These are phyloP conservation scores for Graphilbum ipis-grandicollis DNA, from an alignment of 2,329 filamentous ascomycete species.

Conservation along the genomic window DNA sequence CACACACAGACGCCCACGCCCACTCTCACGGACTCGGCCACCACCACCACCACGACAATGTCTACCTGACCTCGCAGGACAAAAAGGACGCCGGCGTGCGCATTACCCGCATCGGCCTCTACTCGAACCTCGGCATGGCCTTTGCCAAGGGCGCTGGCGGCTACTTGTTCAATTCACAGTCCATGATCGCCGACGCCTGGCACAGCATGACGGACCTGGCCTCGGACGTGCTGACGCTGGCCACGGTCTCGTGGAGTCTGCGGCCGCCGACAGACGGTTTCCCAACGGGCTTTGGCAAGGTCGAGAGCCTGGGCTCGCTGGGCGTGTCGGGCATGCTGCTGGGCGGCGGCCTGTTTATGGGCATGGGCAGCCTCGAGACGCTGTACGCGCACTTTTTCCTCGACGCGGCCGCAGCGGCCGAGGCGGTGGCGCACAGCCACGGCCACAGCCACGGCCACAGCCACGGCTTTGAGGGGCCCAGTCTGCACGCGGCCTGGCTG, in stretches of 20 bases:
- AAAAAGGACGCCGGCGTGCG: slow-evolving; percentile 86
- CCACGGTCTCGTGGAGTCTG: slow-evolving; percentile 85
- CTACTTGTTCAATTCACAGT: slow-evolving; percentile 87
- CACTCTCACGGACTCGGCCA: slow-evolving; percentile 38
- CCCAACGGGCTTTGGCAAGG: slow-evolving; percentile 85
- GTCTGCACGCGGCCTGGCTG: slow-evolving; percentile 88
- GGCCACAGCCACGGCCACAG: slow-evolving; percentile 43
- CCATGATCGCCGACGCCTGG: slow-evolving; percentile 83
- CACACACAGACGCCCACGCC: slow-evolving; percentile 31
- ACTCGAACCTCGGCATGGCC: slow-evolving; percentile 87
- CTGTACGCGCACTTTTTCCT: slow-evolving; percentile 59
- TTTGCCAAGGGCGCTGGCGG: slow-evolving; percentile 83
- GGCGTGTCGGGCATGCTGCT: slow-evolving; percentile 87
- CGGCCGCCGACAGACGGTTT: slow-evolving; percentile 70
- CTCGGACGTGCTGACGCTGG: slow-evolving; percentile 84
- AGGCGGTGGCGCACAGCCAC: slow-evolving; percentile 37
- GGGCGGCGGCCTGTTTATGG: slow-evolving; percentile 82
- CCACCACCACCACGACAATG: slow-evolving; percentile 73
- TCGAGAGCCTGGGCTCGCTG: slow-evolving; percentile 88
- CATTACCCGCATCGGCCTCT: slow-evolving; percentile 77
- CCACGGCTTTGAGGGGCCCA: slow-evolving; percentile 55
- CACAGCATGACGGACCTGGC: slow-evolving; percentile 91
- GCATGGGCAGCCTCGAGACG: slow-evolving; percentile 53
- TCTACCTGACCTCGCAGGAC: slow-evolving; percentile 63
- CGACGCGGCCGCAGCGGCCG: slow-evolving; percentile 37